phyloP scores from a whole-genome alignment of 2,329 filamentous ascomycete species.

The Pseudocercospora pini-densiflorae region DNA sequence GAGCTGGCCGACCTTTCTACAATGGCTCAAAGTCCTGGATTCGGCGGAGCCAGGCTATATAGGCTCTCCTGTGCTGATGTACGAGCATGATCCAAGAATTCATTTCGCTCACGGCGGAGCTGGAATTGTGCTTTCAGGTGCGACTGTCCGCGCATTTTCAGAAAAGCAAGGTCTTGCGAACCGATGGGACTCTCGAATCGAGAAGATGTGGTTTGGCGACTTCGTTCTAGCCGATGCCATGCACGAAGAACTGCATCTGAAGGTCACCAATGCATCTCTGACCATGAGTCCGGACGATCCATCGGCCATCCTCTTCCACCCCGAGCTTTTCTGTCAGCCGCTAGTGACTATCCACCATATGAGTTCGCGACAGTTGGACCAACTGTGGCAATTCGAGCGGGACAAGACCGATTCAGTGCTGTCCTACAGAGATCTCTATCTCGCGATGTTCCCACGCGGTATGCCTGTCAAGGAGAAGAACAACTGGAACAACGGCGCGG shows the following conservation, averaged over 20 bases:
- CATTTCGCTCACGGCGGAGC: slow-evolving; percentile 28
- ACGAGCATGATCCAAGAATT: slow-evolving; percentile 15
- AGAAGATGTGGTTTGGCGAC: slow-evolving; percentile 29
- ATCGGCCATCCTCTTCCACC: slow-evolving; percentile 19
- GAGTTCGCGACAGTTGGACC: slow-evolving; percentile 16
- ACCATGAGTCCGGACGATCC: slow-evolving; percentile 29
- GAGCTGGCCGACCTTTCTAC: slow-evolving; percentile 56
- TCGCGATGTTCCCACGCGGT: slow-evolving; percentile 10
- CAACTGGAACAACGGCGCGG: slow-evolving; percentile 28
- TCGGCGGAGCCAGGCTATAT: slow-evolving; percentile 45
- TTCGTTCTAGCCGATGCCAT: slow-evolving; percentile 29
- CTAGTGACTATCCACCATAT: slow-evolving; percentile 31
- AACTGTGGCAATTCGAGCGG: slow-evolving; percentile 25
- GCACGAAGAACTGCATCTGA: slow-evolving; percentile 28
- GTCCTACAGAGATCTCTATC: slow-evolving; percentile 20
- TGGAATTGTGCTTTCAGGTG: slow-evolving; percentile 30
- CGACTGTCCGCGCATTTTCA: slow-evolving; percentile 22
- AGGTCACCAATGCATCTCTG: slow-evolving; percentile 26
- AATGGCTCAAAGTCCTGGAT: slow-evolving; percentile 59
- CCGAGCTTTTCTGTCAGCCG: slow-evolving; percentile 30
- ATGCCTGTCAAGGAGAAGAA: slow-evolving; percentile 3
- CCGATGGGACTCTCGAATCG: slow-evolving; percentile 26
- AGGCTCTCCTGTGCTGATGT: slow-evolving; percentile 56
- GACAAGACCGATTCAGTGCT: not conserved
- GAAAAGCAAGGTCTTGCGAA: slow-evolving; percentile 18